Conservation (phyloP, 352 stramenopile genomes). For the Pythium aphanidermatum region DNA sequence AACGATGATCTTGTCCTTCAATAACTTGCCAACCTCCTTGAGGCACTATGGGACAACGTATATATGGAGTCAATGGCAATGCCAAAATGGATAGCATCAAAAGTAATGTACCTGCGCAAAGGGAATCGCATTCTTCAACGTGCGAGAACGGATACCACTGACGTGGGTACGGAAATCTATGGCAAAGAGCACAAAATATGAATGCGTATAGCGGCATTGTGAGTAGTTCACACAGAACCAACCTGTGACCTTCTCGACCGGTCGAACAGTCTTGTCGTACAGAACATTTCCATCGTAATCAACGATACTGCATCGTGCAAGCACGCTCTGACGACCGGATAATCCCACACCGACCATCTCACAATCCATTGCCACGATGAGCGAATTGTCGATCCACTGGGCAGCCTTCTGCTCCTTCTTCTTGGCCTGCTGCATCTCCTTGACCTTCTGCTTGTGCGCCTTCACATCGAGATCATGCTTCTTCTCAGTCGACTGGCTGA, state of each 20-base stretch:
- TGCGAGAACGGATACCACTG: slow-evolving; percentile 69
- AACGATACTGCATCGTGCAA: slow-evolving; percentile 85
- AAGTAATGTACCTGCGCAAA: slow-evolving; percentile 45
- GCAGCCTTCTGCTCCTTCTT: slow-evolving; percentile 43
- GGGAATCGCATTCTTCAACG: slow-evolving; percentile 65
- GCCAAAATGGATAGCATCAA: too few relatives aligned
- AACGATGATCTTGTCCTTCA: slow-evolving; percentile 79
- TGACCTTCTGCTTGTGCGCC: slow-evolving; percentile 35
- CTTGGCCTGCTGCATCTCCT: slow-evolving; percentile 40
- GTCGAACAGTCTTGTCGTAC: slow-evolving; percentile 80
- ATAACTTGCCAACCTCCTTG: slow-evolving; percentile 74
- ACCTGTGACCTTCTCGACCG: slow-evolving; percentile 79
- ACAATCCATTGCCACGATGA: slow-evolving; percentile 85
- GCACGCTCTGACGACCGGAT: slow-evolving; percentile 67
- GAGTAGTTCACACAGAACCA: not conserved
- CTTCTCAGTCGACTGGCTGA: slow-evolving; percentile 17
- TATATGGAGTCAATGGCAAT: too few relatives aligned
- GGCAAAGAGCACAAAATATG: not conserved
- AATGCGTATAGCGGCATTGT: too few relatives aligned
- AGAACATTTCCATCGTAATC: slow-evolving; percentile 78
- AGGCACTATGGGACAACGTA: slow-evolving; percentile 41
- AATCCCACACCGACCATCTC: slow-evolving; percentile 85
- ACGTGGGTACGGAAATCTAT: slow-evolving; percentile 82
- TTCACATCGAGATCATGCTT: slow-evolving; percentile 34
- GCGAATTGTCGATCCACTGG: slow-evolving; percentile 73